Conservation (phyloP, 2,329 filamentous ascomycete species). For the Botryotinia globosa region DNA sequence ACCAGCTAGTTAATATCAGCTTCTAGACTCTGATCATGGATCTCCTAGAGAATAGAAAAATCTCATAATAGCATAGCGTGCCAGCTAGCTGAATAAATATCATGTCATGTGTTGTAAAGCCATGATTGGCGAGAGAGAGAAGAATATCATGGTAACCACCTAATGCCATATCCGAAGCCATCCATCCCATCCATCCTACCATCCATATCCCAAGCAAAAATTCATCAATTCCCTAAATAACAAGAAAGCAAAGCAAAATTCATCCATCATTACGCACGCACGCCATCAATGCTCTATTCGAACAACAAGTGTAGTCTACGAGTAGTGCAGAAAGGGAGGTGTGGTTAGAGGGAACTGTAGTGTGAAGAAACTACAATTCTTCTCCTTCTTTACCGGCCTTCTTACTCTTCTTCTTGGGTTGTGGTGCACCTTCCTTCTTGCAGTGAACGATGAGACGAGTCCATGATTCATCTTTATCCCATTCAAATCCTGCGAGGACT, state of each 20-base stretch:
- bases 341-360: background rate
- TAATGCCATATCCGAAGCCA: slow-evolving; percentile 3
- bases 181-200: background rate
- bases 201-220: slow-evolving; percentile 6
- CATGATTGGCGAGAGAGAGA: background rate
- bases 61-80: background rate
- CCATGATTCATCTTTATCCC: slow-evolving; percentile 91
- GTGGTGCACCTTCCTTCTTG: slow-evolving; percentile 63
- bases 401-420: slow-evolving; percentile 64
- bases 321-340: slow-evolving; percentile 12
- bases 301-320: slow-evolving; percentile 14
- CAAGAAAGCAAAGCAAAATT: background rate
- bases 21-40: background rate
- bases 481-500: slow-evolving; percentile 92
- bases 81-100: background rate
- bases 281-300: slow-evolving; percentile 12
- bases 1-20: background rate
- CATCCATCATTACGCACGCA: background rate
- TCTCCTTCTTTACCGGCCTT: slow-evolving; percentile 48
- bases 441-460: slow-evolving; percentile 84
- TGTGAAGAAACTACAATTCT: slow-evolving; percentile 21
- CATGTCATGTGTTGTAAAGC: background rate
- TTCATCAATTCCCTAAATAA: background rate
- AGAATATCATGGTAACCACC: background rate
- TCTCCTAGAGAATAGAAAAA: background rate